phyloP scores from a whole-genome alignment of 1,139 yeast species.

The Hanseniaspora sp. region DNA sequence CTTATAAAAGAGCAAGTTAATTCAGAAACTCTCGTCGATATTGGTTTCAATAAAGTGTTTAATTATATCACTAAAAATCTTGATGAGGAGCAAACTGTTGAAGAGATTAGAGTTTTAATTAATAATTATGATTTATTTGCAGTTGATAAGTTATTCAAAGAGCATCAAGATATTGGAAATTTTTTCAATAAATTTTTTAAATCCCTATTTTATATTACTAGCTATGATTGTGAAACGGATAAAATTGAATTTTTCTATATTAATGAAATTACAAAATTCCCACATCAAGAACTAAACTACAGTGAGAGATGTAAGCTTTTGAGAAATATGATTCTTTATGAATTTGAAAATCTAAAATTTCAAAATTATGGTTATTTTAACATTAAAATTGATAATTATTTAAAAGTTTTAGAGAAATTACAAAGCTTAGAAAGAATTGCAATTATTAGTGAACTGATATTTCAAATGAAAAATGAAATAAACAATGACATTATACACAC shows the following conservation, averaged over 20 bases:
- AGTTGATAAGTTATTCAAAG: neutral
- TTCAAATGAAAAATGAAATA: neutral
- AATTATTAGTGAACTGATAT: neutral
- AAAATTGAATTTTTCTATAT: neutral
- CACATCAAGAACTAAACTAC: neutral
- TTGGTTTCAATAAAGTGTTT: neutral
- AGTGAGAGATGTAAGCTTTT: neutral
- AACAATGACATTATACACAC: conserved; percentile 4
- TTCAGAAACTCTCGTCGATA: neutral
- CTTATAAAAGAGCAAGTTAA: neutral
- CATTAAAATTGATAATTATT: neutral
- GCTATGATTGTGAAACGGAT: neutral
- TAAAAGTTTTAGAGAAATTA: neutral
- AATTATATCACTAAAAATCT: neutral
- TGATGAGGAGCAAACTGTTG: neutral
- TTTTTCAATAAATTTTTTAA: neutral
- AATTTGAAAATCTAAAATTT: neutral
- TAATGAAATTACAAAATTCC: neutral
- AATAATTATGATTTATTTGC: neutral
- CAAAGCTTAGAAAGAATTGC: neutral
- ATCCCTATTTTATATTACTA: neutral
- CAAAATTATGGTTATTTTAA: neutral
- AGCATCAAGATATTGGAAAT: neutral
- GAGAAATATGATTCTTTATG: neutral
- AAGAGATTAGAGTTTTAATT: neutral